Evolutionary conservation across 2,329 filamentous ascomycete genomes (phyloP).

Genomic region (Fusarium pseudocircinatum): DNA sequence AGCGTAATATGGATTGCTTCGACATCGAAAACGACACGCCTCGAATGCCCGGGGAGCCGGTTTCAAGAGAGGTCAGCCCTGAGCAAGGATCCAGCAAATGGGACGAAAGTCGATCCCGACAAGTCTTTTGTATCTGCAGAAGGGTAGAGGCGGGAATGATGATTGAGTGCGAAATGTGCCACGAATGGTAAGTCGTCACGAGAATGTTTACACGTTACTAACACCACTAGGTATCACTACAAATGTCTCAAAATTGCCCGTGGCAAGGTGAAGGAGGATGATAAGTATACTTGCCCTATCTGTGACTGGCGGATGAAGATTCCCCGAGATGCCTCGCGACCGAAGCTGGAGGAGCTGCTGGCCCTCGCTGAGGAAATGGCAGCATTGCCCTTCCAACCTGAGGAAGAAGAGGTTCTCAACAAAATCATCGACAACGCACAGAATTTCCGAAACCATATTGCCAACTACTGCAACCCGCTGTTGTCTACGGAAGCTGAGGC

Average conservation of each 20-base stretch:
- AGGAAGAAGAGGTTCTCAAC: conserved; percentile 88
- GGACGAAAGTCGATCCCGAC: conserved; percentile 71
- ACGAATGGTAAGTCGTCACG: conserved; percentile 80
- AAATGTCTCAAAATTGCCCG: conserved; percentile 98
- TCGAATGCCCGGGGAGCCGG: conserved; percentile 88
- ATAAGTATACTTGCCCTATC: conserved; percentile 98
- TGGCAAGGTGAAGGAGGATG: conserved; percentile 97
- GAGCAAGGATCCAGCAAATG: conserved; percentile 63
- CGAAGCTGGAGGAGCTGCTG: conserved; percentile 90
- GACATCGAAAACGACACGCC: conserved; percentile 86
- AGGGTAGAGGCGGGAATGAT: conserved; percentile 96
- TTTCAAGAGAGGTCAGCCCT: conserved; percentile 80
- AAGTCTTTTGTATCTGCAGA: conserved; percentile 97
- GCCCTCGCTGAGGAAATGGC: conserved; percentile 86
- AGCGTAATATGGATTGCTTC: conserved; percentile 91
- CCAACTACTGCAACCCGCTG: conserved; percentile 81
- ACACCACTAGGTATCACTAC: conserved; percentile 81
- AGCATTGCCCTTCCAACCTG: conserved; percentile 88
- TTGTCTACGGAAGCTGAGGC: conserved; percentile 86
- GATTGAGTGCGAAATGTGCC: conserved; percentile 98
- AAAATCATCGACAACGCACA: conserved; percentile 87
- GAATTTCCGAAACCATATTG: conserved; percentile 84
- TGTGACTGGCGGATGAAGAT: conserved; percentile 98
- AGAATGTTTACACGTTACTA: background rate
- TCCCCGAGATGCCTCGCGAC: conserved; percentile 92